phyloP scores from a whole-genome alignment of 140 eudicot genomes.

The Ambrosia hybrid region DNA sequence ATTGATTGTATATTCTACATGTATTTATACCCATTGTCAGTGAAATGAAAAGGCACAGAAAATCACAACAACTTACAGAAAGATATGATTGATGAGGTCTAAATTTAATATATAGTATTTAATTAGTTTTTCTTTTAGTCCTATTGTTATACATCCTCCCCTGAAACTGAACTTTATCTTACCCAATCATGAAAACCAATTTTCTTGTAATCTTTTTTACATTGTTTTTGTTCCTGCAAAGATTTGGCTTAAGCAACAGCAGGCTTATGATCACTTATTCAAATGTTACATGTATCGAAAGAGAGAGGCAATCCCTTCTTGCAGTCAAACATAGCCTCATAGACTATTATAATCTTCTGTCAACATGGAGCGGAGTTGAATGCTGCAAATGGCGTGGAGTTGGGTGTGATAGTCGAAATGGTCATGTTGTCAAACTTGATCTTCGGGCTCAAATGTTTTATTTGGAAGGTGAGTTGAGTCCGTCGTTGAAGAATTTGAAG shows the following conservation, averaged over 20 bases:
- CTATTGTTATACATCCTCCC: too few relatives aligned
- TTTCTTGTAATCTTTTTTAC: neutral
- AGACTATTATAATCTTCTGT: neutral
- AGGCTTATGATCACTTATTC: neutral
- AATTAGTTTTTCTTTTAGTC: too few relatives aligned
- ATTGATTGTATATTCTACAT: too few relatives aligned
- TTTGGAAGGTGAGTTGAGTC: neutral
- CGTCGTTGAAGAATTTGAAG: neutral
- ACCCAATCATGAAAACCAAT: neutral
- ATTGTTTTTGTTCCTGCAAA: neutral
- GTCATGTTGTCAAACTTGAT: conserved; percentile 25
- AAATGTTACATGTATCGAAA: neutral
- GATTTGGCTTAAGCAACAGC: neutral
- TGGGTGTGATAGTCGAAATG: conserved; percentile 3
- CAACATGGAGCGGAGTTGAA: conserved; percentile 23
- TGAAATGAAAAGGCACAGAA: too few relatives aligned
- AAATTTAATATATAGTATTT: too few relatives aligned
- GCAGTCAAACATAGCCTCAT: neutral
- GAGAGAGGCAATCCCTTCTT: conserved; percentile 18
- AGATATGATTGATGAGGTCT: too few relatives aligned
- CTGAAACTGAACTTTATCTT: neutral
- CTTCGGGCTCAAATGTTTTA: neutral
- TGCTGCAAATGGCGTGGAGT: conserved; percentile 15
- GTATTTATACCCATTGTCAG: too few relatives aligned
- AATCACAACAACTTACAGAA: too few relatives aligned